Percentiles rank a stretch among this genome's conserved stretches.
These are phyloP conservation scores for Vitis hybrid DNA, from an alignment of 177 flowering plant species.

Conservation along the genomic window DNA sequence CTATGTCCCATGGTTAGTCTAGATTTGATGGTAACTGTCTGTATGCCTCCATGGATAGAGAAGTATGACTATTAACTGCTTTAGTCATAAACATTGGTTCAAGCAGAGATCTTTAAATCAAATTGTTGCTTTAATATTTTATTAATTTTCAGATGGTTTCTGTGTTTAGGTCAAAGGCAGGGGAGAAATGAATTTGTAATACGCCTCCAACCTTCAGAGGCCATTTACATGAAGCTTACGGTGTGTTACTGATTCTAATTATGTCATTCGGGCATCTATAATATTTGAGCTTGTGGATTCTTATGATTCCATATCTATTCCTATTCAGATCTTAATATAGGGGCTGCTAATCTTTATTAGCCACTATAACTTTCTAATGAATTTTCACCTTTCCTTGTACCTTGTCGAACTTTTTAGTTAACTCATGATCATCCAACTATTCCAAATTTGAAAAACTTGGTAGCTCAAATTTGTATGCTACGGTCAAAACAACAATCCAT, in stretches of 20 bases:
- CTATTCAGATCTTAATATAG: too few species aligned
- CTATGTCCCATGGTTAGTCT: neutral
- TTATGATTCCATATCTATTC: neutral
- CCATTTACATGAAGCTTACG: conserved; percentile 96
- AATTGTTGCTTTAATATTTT: conserved; percentile 1
- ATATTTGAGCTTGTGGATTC: neutral
- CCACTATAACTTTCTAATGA: too few species aligned
- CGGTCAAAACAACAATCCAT: too few species aligned
- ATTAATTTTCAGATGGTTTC: conserved; percentile 1
- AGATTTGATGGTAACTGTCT: too few species aligned
- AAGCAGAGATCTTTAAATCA: neutral
- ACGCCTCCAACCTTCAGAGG: conserved; percentile 89
- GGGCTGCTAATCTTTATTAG: too few species aligned
- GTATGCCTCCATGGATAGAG: too few species aligned
- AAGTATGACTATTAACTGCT: too few species aligned
- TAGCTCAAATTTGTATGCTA: too few species aligned
- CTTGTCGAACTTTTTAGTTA: too few species aligned
- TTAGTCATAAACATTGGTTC: neutral
- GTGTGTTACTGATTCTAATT: conserved; percentile 34
- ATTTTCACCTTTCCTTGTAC: too few species aligned
- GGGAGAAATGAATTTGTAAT: conserved; percentile 96
- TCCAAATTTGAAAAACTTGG: too few species aligned
- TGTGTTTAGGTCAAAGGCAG: conserved; percentile 65
- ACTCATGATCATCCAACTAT: too few species aligned
- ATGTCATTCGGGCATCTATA: neutral